Evolutionary conservation across 371 early-diverging fungal species (phyloP).

Genomic region (Saksenaea vasiformis): DNA sequence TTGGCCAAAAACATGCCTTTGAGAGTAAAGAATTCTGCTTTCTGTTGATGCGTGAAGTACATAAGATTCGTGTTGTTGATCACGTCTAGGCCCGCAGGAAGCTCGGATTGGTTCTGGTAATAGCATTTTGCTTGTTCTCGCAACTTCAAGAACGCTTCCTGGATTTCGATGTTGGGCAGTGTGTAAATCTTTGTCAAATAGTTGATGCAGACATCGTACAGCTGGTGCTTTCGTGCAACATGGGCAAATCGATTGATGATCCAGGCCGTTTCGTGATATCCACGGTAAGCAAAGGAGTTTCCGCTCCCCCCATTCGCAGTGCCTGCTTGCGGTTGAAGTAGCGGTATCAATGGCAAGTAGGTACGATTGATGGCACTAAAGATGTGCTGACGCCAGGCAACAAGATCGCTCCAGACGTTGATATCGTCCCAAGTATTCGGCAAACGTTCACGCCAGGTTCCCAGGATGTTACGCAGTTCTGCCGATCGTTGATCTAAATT

Average conservation of each 20-base stretch:
- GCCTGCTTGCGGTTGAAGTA: constrained; percentile 55
- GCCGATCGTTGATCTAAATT: constrained; percentile 84
- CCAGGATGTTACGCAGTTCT: constrained; percentile 88
- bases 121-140: constrained; percentile 99
- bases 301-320: constrained; percentile 57
- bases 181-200: constrained; percentile 97
- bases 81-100: constrained; percentile 93
- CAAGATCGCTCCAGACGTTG: constrained; percentile 96
- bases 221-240: constrained; percentile 95
- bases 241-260: constrained; percentile 99
- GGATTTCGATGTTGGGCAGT: constrained; percentile 99
- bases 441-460: constrained; percentile 97
- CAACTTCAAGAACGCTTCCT: constrained; percentile 97
- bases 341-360: constrained; percentile 85
- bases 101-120: constrained; percentile 81
- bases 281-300: constrained; percentile 93
- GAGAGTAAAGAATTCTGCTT: constrained; percentile 97
- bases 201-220: constrained; percentile 92
- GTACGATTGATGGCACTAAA: constrained; percentile 95
- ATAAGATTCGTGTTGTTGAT: constrained; percentile 98
- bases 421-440: constrained; percentile 98
- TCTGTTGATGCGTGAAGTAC: constrained; percentile 93
- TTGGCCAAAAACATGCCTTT: constrained; percentile 95
- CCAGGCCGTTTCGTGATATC: constrained; percentile 99
- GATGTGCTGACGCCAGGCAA: constrained; percentile 98